Base-by-base conservation (phyloP, 192 early-diverging fungal species). In the Podila clonocystis region DNA sequence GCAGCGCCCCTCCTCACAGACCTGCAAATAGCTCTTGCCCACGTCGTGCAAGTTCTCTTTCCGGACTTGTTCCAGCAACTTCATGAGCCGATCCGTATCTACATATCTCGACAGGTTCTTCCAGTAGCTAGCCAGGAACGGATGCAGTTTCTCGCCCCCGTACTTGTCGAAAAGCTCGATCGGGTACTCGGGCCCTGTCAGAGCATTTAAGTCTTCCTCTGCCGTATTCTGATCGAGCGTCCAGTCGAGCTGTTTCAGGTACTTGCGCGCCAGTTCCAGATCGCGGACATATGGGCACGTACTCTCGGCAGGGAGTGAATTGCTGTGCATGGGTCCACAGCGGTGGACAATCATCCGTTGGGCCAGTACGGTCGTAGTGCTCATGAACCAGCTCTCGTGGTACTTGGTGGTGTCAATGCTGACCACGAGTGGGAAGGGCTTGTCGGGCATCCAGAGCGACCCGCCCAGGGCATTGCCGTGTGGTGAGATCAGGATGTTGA, bases 381-480 rank as follows among this genome's bases (percentile, higher is more conserved):
- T 55, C 30, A 55, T 49, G 20, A 67, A 67, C 65, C 65, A 67
- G 11, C 50, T 57, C 31, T 67, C 65, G 5, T 57, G 50, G 50
- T 67, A 67, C 65, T 33, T 67, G n/a, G 65, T 67, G 6, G 65
- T 55, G 31, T 67, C 65, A 11, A 67, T 67, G 29, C 65, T 67
- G n/a, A 67, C 31, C 29, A 67, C 30, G 3, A 57, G 28, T 19
- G 49, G 65, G 19, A 67, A 7, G 12, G 65, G 65, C 9, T 55
- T 55, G 24, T 55, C 52, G 8, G 66, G 66, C 66, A 67, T 67
- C 49, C 58, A 67, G 13, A 74, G 17, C 4, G 72, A 74, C 1
- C 58, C 50, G 8, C 72, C 72, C 2, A 74, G 29, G 0, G 72
- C 72, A 22, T 74, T 74, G 0, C 72, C 65, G 49, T 74, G 72